Conservation (phyloP, 1,139 yeast species). For the Magnusiomyces magnusii region DNA sequence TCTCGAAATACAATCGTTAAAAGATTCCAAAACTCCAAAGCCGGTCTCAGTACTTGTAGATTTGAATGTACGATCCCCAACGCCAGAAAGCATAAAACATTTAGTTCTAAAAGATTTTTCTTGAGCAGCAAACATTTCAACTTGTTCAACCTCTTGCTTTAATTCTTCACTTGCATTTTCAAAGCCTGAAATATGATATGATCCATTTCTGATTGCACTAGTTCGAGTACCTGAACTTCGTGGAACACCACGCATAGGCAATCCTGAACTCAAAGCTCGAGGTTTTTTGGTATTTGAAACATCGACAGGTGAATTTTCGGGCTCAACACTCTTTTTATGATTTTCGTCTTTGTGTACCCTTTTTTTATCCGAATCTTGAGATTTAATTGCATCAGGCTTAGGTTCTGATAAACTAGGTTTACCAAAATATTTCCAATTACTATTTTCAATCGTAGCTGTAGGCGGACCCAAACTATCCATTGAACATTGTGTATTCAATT, state of each 20-base stretch:
- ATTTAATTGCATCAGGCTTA: background rate
- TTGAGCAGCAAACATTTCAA: background rate
- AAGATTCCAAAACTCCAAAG: background rate
- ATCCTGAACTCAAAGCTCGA: background rate
- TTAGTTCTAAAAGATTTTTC: background rate
- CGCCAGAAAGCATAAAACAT: background rate
- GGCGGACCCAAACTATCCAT: background rate
- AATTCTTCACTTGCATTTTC: background rate
- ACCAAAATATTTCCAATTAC: background rate
- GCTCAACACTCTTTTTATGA: no score
- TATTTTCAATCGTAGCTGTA: background rate
- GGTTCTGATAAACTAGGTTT: background rate
- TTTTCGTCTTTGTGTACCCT: background rate
- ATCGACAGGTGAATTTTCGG: background rate
- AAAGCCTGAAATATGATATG: background rate
- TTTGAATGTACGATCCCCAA: background rate
- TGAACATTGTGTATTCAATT: background rate
- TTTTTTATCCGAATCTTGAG: background rate
- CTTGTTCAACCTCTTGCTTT: background rate
- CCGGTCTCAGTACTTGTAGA: background rate
- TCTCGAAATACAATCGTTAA: background rate
- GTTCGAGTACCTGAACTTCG: background rate
- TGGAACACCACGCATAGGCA: background rate
- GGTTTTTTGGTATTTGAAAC: background rate
- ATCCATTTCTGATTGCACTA: background rate